phyloP scores from a whole-genome alignment of 192 early-diverging fungal genomes.

The Linnemannia zychae region DNA sequence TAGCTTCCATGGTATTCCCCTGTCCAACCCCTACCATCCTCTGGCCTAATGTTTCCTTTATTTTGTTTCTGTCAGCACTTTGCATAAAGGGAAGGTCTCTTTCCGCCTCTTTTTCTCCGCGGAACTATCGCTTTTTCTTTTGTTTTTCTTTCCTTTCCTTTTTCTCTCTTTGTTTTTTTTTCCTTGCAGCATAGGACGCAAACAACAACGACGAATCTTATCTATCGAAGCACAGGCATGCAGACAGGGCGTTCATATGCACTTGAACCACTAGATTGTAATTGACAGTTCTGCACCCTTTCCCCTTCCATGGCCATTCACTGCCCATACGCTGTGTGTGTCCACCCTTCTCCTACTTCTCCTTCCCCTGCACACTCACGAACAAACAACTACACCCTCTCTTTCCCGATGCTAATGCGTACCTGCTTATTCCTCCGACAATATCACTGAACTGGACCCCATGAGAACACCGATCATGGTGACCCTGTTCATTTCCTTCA shows the following conservation, averaged over 20 bases:
- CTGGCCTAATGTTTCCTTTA: not conserved
- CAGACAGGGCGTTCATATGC: not conserved
- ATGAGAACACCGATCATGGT: not conserved
- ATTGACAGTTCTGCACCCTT: not conserved
- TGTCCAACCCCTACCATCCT: not conserved
- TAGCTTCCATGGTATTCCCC: not conserved
- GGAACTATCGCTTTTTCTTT: not conserved
- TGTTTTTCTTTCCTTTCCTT: not conserved
- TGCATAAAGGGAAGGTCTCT: not conserved
- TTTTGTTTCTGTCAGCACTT: not conserved
- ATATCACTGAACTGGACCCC: not conserved
- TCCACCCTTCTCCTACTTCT: too few relatives aligned
- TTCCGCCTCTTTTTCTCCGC: not conserved
- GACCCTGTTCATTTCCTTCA: not conserved
- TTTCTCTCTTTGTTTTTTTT: not conserved
- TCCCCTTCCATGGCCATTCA: not conserved
- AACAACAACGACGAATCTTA: not conserved
- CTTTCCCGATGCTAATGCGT: not conserved
- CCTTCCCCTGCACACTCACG: not conserved
- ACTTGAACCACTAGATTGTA: too few relatives aligned
- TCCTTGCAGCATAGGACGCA: not conserved
- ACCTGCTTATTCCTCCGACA: not conserved
- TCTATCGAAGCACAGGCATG: not conserved
- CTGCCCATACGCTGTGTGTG: not conserved
- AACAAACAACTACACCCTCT: not conserved